Evolutionary conservation across 495 filamentous ascomycete genomes (phyloP), one percentile per base, ranked within the genome.

Genomic region (Neurospora sp.): DNA sequence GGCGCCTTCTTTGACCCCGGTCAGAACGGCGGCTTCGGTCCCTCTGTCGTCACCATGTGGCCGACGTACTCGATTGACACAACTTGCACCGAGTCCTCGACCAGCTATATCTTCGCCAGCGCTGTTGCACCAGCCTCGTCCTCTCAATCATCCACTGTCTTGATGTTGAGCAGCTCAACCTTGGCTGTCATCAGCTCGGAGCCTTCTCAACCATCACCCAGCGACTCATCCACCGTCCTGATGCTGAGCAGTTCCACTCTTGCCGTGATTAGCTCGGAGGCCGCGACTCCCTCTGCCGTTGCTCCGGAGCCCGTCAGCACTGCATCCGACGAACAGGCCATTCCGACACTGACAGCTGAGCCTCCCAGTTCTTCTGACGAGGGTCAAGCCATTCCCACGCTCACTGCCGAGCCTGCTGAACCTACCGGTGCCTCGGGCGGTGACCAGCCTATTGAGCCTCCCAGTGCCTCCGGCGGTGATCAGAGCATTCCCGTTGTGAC

Each of bases 1-100:
- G 54, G 27, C 7, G 54, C 54, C 27, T 66, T 35, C 54, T 66
- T 35, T 66, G 27, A 66, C 27, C 54, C 54, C 0, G 39, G 44
- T 10, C 69, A 69, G 11, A 54, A 72, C 16, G 69, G 27, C 35
- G 71, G 46, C 14, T 39, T 38, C 5, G 16, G 23, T 54, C 72
- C 76, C 12, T 69, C 70, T 18, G 69, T 69, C 14, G 37, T 72
- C 18, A 74, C 74, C 6, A 69, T 72, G 14, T 71, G 72, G 74
- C 72, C 72, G 4, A 72, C 72, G 4, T 39, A 39, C 3, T 70
- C 71, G 0, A 16, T 66, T 10, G 69, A 73, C 48, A 71, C 16
- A 39, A 62, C 74, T 46, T 73, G 72, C 71, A 44, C 72, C 31
- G 69, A 72, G 10, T 37, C 70, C 4, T 35, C 27, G 16, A 75